A percentile compares a stretch with the other conserved stretches of the same genome.
Evolutionary conservation across 2,329 filamentous ascomycete genomes (phyloP).

Genomic region (Colletotrichum orchidophilum): DNA sequence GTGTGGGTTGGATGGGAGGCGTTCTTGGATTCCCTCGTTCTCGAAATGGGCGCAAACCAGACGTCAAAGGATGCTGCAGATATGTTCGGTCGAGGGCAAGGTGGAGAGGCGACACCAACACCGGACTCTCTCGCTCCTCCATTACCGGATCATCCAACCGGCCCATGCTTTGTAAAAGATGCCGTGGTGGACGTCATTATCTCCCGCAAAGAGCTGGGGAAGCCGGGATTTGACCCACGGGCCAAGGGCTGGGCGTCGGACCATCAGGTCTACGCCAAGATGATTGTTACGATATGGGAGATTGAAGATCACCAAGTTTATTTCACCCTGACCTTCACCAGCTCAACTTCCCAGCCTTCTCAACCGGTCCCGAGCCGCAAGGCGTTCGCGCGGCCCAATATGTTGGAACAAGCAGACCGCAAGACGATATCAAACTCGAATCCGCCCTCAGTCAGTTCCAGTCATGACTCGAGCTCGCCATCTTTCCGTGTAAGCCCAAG

Average conservation of each 20-base stretch:
- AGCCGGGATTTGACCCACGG: constrained; percentile 47
- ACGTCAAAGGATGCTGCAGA: constrained; percentile 25
- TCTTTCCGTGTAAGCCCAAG: constrained; percentile 60
- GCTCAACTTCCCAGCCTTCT: constrained; percentile 54
- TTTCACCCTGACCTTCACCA: constrained; percentile 81
- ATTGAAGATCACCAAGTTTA: constrained; percentile 73
- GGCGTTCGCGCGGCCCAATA: constrained; percentile 48
- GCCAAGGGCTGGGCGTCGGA: constrained; percentile 48
- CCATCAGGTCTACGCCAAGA: constrained; percentile 68
- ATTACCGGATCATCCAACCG: constrained; percentile 36
- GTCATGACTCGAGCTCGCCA: constrained; percentile 57
- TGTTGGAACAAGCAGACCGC: constrained; percentile 57
- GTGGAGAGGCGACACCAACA: constrained; percentile 51
- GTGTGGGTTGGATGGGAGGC: constrained; percentile 68
- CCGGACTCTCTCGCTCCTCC: constrained; percentile 36
- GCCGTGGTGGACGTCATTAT: constrained; percentile 75
- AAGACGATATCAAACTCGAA: constrained; percentile 55
- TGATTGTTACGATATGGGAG: constrained; percentile 81
- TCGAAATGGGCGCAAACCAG: constrained; percentile 49
- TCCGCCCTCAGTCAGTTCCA: constrained; percentile 57
- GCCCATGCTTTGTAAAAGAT: constrained; percentile 56
- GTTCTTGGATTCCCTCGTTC: constrained; percentile 64
- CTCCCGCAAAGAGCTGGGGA: constrained; percentile 56
- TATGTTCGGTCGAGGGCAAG: constrained; percentile 29
- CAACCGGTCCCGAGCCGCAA: constrained; percentile 46